phyloP scores from a whole-genome alignment of 305 asterid genomes.

The Solanum chacoense region DNA sequence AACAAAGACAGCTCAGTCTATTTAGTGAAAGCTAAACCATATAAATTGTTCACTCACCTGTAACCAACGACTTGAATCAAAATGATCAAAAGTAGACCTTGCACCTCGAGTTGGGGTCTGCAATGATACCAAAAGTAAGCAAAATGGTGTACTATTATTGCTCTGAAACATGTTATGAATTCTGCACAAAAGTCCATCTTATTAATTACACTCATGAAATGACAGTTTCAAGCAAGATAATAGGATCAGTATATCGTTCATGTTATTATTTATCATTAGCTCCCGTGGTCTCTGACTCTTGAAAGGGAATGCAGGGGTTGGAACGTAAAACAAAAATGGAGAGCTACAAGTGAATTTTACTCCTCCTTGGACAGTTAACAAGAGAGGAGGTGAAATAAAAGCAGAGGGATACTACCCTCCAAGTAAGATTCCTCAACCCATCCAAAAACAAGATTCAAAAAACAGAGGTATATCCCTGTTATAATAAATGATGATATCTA shows the following conservation, averaged over 20 bases:
- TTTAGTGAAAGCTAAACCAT: constrained; percentile 7
- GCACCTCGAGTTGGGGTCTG: constrained; percentile 86
- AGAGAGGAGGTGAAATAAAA: neutral
- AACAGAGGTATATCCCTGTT: neutral
- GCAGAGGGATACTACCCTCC: neutral
- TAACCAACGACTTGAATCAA: constrained; percentile 91
- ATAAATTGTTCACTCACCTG: constrained; percentile 34
- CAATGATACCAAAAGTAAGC: constrained; percentile 3
- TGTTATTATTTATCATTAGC: neutral
- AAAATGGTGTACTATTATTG: neutral
- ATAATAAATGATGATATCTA: neutral
- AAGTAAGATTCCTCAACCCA: neutral
- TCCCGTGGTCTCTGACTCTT: neutral
- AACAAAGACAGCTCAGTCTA: constrained; percentile 1
- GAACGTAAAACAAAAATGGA: neutral
- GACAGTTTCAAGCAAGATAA: neutral
- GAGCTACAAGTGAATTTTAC: neutral
- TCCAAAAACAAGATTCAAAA: neutral
- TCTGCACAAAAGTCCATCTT: neutral
- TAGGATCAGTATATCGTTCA: neutral
- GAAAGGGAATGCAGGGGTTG: neutral
- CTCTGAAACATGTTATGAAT: neutral
- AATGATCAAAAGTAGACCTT: constrained; percentile 78
- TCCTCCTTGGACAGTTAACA: neutral
- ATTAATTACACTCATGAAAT: neutral